Evolutionary conservation across 2,329 filamentous ascomycete species (phyloP), one percentile per base, ranked within the genome.

Genomic region (Aspergillus ochraceus): DNA sequence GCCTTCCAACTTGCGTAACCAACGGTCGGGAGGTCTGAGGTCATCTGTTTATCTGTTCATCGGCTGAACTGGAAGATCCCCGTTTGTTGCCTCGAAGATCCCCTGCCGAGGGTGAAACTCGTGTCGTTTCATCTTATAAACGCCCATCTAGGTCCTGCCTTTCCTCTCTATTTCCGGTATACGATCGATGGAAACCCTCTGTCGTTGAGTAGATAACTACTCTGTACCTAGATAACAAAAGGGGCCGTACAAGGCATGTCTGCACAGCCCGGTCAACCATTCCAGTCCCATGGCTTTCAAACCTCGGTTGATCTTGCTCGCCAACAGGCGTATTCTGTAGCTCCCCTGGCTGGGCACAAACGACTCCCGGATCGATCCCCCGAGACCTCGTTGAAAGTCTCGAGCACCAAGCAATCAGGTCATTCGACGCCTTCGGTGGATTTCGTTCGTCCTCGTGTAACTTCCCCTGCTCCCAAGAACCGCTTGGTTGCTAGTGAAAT

Each of bases 231-330:
- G 26, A 29, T 29, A 29, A 59, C 14, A 52, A 42, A 49, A 19
- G 50, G 52, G 26, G 60, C 52, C 14, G 36, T 49, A 54, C 55
- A 57, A 64, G 67, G 58, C 53, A 75, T 72, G 70, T 69, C 70
- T 54, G 63, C 63, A 42, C 60, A 52, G 51, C 58, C 65, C 29
- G 67, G 60, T 47, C 66, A 69, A 52, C 58, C 66, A 20, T 61
- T 72, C 51, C 82, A 86, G 71, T 81, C 80, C 59, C 84, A 81
- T 63, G 84, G 82, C 58, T 73, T 85, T 32, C 77, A 83, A 56
- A 78, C 81, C 52, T 80, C 80, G 17, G 64, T 79, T 50, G 76
- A 79, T 64, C 62, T 76, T 47, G 76, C 70, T 49, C 75, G 75
- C 49, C 76, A 77, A 52, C 74, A 74, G 14, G 74, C 75, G 54